Evolutionary conservation across 179 eudicot genomes (phyloP).

Genomic region (Vitellaria paradoxa): DNA sequence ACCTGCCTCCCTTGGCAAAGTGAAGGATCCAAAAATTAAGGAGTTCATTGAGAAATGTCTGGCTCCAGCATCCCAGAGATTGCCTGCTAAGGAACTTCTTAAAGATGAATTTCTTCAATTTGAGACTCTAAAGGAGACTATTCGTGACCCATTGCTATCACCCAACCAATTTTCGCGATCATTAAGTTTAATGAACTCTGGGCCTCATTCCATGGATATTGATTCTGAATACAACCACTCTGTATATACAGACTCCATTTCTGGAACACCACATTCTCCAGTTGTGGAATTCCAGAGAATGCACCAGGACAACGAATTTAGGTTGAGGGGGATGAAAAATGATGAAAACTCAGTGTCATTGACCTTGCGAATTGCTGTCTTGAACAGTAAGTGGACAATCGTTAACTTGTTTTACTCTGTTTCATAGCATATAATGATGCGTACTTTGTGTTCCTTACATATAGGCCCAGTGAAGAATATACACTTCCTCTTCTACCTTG

Average conservation of each 20-base stretch:
- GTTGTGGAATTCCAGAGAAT: slow-evolving; percentile 47
- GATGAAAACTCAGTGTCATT: slow-evolving; percentile 59
- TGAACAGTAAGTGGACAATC: slow-evolving; percentile 24
- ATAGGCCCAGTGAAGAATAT: slow-evolving; percentile 62
- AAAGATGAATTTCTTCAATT: slow-evolving; percentile 62
- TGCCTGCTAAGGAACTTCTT: slow-evolving; percentile 73
- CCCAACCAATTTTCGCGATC: slow-evolving; percentile 33
- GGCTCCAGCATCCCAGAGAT: slow-evolving; percentile 54
- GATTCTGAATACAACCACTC: slow-evolving; percentile 49
- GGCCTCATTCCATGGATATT: slow-evolving; percentile 60
- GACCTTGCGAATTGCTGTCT: slow-evolving; percentile 56
- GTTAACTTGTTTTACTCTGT: neutral
- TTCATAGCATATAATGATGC: neutral
- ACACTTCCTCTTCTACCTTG: slow-evolving; percentile 55
- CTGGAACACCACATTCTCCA: slow-evolving; percentile 25
- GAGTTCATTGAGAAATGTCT: slow-evolving; percentile 77
- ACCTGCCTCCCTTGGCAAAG: slow-evolving; percentile 72
- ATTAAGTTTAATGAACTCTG: slow-evolving; percentile 21
- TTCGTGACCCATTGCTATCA: slow-evolving; percentile 30
- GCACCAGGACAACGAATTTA: slow-evolving; percentile 55
- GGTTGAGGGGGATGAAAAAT: slow-evolving; percentile 50
- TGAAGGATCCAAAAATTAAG: slow-evolving; percentile 52
- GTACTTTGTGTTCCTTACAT: neutral
- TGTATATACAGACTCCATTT: slow-evolving; percentile 29
- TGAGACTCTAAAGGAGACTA: slow-evolving; percentile 32